These are phyloP conservation scores for Phytophthora hibernalis DNA, from an alignment of 352 stramenopile genomes.

Conservation along the genomic window DNA sequence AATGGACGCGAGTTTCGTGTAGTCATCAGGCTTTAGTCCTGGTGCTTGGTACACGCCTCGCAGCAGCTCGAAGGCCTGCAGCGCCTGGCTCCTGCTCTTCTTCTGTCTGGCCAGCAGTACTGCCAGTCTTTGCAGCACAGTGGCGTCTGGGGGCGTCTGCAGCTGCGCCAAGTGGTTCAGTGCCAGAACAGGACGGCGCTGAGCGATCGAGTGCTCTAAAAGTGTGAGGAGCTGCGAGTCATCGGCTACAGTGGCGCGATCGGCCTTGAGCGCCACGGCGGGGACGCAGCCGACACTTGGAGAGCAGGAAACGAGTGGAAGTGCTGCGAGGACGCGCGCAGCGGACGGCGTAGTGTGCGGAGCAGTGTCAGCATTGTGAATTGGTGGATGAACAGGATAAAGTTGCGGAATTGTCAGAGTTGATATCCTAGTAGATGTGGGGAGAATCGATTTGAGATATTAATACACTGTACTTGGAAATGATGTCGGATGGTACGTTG, in stretches of 20 bases:
- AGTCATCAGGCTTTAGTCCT: conserved; percentile 58
- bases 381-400: too few relatives aligned
- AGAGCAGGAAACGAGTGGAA: conserved; percentile 15
- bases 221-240: conserved; percentile 24
- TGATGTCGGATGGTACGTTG: too few relatives aligned
- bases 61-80: conserved; percentile 51
- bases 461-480: too few relatives aligned
- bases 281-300: background rate
- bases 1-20: conserved; percentile 70
- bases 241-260: conserved; percentile 2
- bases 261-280: conserved; percentile 1
- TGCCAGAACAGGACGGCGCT: conserved; percentile 39
- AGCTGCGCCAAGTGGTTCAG: conserved; percentile 50
- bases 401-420: too few relatives aligned
- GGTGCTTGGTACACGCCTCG: conserved; percentile 48
- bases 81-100: conserved; percentile 27
- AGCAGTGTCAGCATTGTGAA: conserved; percentile 3
- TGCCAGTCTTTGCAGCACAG: conserved; percentile 55
- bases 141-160: conserved; percentile 33
- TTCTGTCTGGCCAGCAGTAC: conserved; percentile 59
- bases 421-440: too few relatives aligned
- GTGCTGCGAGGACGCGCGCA: background rate
- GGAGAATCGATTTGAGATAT: too few relatives aligned
- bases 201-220: conserved; percentile 50
- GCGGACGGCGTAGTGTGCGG: conserved; percentile 20